Percentiles rank a stretch among this genome's conserved stretches.
phyloP scores from a whole-genome alignment of 805 yeast species.

The Saccharomycopsis sp. region DNA sequence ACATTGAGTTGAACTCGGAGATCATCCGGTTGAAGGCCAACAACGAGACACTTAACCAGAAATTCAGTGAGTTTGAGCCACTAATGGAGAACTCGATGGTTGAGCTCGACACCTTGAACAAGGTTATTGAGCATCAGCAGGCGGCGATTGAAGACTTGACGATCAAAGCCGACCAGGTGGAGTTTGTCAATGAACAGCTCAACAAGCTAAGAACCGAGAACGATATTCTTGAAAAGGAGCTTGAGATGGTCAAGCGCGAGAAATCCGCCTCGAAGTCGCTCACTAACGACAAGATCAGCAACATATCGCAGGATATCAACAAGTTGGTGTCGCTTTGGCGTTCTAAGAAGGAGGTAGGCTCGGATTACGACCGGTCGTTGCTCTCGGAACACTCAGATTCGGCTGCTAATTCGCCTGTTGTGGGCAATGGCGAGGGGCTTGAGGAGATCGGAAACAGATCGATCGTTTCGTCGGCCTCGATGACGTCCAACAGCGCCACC shows the following conservation, averaged over 20 bases:
- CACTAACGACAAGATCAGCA: conserved; percentile 18
- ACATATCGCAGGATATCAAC: conserved; percentile 16
- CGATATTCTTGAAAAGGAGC: conserved; percentile 39
- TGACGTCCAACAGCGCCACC: conserved; percentile 6
- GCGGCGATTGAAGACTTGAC: conserved; percentile 37
- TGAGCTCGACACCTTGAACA: conserved; percentile 47
- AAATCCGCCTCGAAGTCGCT: conserved; percentile 20
- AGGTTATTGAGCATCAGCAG: conserved; percentile 48
- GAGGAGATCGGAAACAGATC: conserved; percentile 23
- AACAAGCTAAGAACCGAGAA: conserved; percentile 42
- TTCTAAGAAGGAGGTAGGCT: conserved; percentile 14
- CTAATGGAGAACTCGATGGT: conserved; percentile 46
- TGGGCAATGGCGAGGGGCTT: conserved; percentile 8
- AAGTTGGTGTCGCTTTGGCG: conserved; percentile 17
- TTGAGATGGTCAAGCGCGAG: conserved; percentile 34
- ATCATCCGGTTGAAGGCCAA: conserved; percentile 41
- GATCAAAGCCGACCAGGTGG: conserved; percentile 37
- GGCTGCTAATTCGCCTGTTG: conserved; percentile 1
- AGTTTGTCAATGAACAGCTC: conserved; percentile 39
- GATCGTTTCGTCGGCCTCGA: conserved; percentile 9
- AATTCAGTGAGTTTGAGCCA: conserved; percentile 42
- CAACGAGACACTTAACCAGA: conserved; percentile 36
- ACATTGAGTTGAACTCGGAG: conserved; percentile 39
- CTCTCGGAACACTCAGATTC: conserved; percentile 7
- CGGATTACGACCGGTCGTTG: conserved; percentile 18